phyloP scores from a whole-genome alignment of 2,329 filamentous ascomycete species.

The Aspergillus awamori region DNA sequence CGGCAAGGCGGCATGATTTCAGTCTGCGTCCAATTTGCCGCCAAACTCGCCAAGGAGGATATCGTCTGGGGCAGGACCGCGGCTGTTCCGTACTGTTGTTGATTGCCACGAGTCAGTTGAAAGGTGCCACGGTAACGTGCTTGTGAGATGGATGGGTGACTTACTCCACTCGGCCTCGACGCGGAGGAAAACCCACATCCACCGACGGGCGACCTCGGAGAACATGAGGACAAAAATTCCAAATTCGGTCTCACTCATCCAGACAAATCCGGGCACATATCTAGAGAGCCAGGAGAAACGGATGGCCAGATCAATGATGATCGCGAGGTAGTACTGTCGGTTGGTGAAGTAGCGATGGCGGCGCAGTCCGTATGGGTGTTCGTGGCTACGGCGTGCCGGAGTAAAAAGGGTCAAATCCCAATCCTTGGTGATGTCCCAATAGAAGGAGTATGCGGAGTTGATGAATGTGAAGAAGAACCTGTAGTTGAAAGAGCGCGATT shows the following conservation, averaged over 20 bases:
- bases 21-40: constrained; percentile 67
- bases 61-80: constrained; percentile 64
- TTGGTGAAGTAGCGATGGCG: constrained; percentile 72
- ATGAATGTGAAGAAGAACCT: constrained; percentile 75
- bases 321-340: constrained; percentile 78
- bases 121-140: constrained; percentile 17
- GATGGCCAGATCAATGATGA: constrained; percentile 75
- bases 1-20: constrained; percentile 15
- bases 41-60: constrained; percentile 74
- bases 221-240: constrained; percentile 87
- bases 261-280: constrained; percentile 77
- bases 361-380: constrained; percentile 77
- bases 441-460: constrained; percentile 95
- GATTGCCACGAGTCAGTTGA: constrained; percentile 19
- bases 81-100: constrained; percentile 54
- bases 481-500: background rate
- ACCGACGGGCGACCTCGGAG: constrained; percentile 82
- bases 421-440: constrained; percentile 95
- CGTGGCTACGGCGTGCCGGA: constrained; percentile 59
- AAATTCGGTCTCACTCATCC: constrained; percentile 82
- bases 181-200: constrained; percentile 97
- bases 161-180: constrained; percentile 91
- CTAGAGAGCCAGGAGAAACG: constrained; percentile 92
- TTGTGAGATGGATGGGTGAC: constrained; percentile 24
- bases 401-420: constrained; percentile 91